Evolutionary conservation across 2,329 filamentous ascomycete species (phyloP), one percentile per base, ranked within the genome.

Genomic region (Beauveria caledonica): DNA sequence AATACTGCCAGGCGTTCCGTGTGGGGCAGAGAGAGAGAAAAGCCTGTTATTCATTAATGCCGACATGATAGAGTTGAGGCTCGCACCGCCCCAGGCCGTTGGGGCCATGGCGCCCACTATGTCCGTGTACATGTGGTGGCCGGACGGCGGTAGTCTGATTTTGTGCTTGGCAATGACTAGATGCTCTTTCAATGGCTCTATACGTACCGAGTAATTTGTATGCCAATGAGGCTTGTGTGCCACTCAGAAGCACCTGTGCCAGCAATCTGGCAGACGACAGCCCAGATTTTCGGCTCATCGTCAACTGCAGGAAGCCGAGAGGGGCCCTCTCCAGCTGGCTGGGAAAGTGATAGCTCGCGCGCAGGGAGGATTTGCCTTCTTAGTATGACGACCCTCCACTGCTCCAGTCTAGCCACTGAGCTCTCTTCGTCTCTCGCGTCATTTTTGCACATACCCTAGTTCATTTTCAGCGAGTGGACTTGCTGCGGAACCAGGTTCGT

Each of bases 341-440:
- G 53, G 48, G 54, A 61, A 64, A 66, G 60, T 69, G 67, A 69
- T 62, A 68, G 62, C 65, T 68, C 67, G 58, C 62, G 36, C 58
- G 61, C 63, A 65, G 60, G 25, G 53, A 55, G 46, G 33, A 23
- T 52, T 68, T 65, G 55, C 59, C 64, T 65, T 62, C 33, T 67
- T 48, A 46, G n/a, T 39, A 51, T 23, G 11, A 48, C 42, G 25
- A 39, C 23, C 49, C 21, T 45, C 36, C 46, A 33, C n/a, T 36
- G 33, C 5, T 33, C n/a, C 27, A 51, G 45, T 48, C 29, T 33
- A 29, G 33, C 51, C 42, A 54, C 27, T 42, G 45, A 51, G 33
- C 3, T 17, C 25, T 21, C 33, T 55, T 42, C 62, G 25, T 48
- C 57, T 58, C 29, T 61, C 54, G 63, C 59, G 63, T 61, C 63